Evolutionary conservation across 2,329 filamentous ascomycete species (phyloP).

Genomic region (Alternaria postmessia): DNA sequence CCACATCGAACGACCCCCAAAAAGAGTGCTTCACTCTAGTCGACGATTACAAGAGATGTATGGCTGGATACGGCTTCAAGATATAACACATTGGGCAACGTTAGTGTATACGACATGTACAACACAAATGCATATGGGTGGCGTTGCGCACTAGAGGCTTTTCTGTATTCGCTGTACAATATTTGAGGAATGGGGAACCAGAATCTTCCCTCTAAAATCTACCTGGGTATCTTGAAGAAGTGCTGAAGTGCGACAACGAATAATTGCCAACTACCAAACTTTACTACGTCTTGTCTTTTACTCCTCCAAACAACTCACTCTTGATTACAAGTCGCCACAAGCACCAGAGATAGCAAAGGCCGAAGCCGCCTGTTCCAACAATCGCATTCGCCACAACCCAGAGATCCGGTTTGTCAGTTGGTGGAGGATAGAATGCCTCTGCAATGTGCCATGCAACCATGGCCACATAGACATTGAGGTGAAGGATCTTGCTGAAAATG

Average conservation of each 20-base stretch:
- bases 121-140: constrained; percentile 41
- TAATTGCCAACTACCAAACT: not conserved
- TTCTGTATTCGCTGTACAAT: constrained; percentile 31
- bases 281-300: constrained; percentile 53
- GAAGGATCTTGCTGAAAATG: constrained; percentile 72
- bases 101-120: constrained; percentile 44
- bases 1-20: constrained; percentile 80
- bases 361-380: constrained; percentile 84
- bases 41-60: constrained; percentile 86
- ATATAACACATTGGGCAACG: constrained; percentile 36
- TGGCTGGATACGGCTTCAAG: constrained; percentile 92
- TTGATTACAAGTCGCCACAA: constrained; percentile 71
- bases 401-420: constrained; percentile 82
- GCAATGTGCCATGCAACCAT: constrained; percentile 85
- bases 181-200: constrained; percentile 23
- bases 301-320: constrained; percentile 58
- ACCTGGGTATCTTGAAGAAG: constrained; percentile 31
- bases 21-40: constrained; percentile 84
- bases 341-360: constrained; percentile 91
- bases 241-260: constrained; percentile 7
- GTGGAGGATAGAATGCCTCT: constrained; percentile 73
- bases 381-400: constrained; percentile 94
- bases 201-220: constrained; percentile 41
- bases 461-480: constrained; percentile 75
- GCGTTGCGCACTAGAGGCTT: constrained; percentile 39